Percentiles rank a stretch among this genome's conserved stretches.
phyloP scores from a whole-genome alignment of 2,329 filamentous ascomycete genomes.

The Penicillium fuscoglaucum region DNA sequence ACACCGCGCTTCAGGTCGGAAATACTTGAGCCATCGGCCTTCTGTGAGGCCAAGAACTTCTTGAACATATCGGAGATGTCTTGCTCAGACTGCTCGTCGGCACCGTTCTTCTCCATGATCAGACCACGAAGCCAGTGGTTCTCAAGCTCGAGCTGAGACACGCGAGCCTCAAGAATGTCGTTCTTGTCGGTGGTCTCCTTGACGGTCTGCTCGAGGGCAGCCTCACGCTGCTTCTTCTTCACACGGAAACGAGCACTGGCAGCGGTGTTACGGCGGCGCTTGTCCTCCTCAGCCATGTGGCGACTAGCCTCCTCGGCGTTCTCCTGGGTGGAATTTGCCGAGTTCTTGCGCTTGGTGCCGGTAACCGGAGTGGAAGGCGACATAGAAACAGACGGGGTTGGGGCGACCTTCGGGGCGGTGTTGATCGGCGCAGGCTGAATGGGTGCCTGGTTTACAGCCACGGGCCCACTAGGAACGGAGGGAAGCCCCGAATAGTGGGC shows the following conservation, averaged over 20 bases:
- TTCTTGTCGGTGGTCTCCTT: slow-evolving; percentile 84
- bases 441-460: slow-evolving; percentile 22
- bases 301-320: slow-evolving; percentile 70
- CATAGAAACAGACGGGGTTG: slow-evolving; percentile 18
- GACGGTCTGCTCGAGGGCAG: slow-evolving; percentile 75
- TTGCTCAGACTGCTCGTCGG: slow-evolving; percentile 47
- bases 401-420: slow-evolving; percentile 16
- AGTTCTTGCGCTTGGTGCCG: slow-evolving; percentile 40
- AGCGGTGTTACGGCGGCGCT: slow-evolving; percentile 84
- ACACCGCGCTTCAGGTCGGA: slow-evolving; percentile 37
- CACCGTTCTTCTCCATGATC: slow-evolving; percentile 73
- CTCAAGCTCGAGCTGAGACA: slow-evolving; percentile 74
- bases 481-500: slow-evolving; percentile 25
- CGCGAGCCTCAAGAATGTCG: slow-evolving; percentile 68
- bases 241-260: slow-evolving; percentile 88
- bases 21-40: slow-evolving; percentile 31
- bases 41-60: slow-evolving; percentile 41
- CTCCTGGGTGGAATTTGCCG: slow-evolving; percentile 40
- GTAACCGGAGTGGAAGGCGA: slow-evolving; percentile 20
- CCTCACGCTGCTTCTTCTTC: slow-evolving; percentile 95
- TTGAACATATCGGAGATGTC: slow-evolving; percentile 45
- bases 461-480: slow-evolving; percentile 20
- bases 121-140: slow-evolving; percentile 80
- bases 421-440: slow-evolving; percentile 17
- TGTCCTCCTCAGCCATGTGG: slow-evolving; percentile 82